These are phyloP conservation scores for Pichia sp. DNA, from an alignment of 1,139 yeast species.

Conservation along the genomic window DNA sequence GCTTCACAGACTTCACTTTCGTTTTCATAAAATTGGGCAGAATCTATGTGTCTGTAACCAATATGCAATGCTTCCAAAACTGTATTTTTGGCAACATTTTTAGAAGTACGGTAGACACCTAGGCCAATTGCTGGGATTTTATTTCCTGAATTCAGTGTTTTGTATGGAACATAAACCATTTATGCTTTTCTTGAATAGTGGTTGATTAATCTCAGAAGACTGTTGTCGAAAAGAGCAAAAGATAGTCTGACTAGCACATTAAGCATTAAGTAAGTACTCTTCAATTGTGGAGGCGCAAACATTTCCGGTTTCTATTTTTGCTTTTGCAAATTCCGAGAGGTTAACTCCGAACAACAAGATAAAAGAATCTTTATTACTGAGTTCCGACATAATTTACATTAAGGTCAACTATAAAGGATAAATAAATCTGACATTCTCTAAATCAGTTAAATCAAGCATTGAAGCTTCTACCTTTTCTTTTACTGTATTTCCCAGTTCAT, in stretches of 20 bases:
- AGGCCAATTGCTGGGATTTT: slow-evolving; percentile 52
- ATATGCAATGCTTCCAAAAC: slow-evolving; percentile 48
- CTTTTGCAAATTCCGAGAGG: too few species aligned
- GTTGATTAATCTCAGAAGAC: too few species aligned
- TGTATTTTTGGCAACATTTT: slow-evolving; percentile 34
- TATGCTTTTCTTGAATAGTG: too few species aligned
- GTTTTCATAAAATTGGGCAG: slow-evolving; percentile 56
- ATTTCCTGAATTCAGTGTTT: slow-evolving; percentile 34
- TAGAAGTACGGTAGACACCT: slow-evolving; percentile 49
- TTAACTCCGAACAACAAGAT: too few species aligned
- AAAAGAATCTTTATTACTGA: too few species aligned
- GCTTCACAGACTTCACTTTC: slow-evolving; percentile 49
- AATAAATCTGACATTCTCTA: slow-evolving; percentile 36
- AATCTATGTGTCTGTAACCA: slow-evolving; percentile 69
- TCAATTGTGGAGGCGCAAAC: too few species aligned
- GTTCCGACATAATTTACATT: too few species aligned
- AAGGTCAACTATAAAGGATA: slow-evolving; percentile 19
- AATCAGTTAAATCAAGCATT: slow-evolving; percentile 41
- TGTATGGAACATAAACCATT: background rate
- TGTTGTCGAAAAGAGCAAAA: too few species aligned
- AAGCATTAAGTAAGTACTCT: too few species aligned
- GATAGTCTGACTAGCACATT: too few species aligned
- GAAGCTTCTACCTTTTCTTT: slow-evolving; percentile 31
- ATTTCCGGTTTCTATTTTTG: too few species aligned
- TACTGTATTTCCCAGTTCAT: too few species aligned